A percentile compares a stretch with the other conserved stretches of the same genome.
Conservation (phyloP, 768 basidiomycete genomes). For the Leccinum rimulosum region DNA sequence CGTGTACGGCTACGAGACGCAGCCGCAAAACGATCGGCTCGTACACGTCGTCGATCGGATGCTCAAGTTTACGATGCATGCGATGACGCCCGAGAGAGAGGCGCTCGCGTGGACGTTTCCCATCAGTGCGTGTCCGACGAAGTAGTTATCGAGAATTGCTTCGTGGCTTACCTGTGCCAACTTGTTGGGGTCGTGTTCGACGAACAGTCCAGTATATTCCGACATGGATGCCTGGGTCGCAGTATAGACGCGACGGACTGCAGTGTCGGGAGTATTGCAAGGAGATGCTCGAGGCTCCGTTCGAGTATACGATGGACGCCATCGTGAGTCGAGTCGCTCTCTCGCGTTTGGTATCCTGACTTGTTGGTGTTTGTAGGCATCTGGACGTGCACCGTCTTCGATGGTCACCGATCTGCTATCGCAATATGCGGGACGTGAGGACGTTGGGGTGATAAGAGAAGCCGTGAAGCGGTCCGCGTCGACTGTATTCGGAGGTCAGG, state of each 20-base stretch:
- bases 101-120: slow-evolving; percentile 1
- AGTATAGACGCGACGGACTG: background rate
- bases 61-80: background rate
- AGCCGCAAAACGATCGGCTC: background rate
- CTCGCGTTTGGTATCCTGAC: background rate
- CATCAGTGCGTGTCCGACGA: background rate
- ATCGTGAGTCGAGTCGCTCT: background rate
- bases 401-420: background rate
- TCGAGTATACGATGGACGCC: background rate
- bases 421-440: background rate
- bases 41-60: background rate
- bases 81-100: slow-evolving; percentile 4
- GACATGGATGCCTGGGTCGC: slow-evolving; percentile 8
- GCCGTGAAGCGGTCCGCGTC: background rate
- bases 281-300: slow-evolving; percentile 14
- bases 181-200: background rate
- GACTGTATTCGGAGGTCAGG: slow-evolving; percentile 3
- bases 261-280: slow-evolving; percentile 16
- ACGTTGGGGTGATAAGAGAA: background rate
- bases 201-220: slow-evolving; percentile 7
- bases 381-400: slow-evolving; percentile 1
- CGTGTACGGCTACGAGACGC: slow-evolving; percentile 10
- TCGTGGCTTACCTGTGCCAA: too few species aligned
- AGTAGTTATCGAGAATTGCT: background rate
- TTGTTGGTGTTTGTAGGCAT: background rate